phyloP scores from a whole-genome alignment of 2,329 filamentous ascomycete species.

The Fonsecaea pedrosoi region DNA sequence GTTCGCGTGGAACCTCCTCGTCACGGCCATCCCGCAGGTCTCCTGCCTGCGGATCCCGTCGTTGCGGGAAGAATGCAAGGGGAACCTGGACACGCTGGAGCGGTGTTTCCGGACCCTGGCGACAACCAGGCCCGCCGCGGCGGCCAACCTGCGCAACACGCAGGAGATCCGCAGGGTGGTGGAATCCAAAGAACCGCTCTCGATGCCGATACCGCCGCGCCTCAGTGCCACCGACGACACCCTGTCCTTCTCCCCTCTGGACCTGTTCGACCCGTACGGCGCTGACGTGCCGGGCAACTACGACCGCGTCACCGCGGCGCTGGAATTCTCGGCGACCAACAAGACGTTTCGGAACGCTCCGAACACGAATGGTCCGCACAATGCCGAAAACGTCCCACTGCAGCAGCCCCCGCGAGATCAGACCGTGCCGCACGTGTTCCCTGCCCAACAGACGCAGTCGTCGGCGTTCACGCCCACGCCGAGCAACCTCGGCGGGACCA shows the following conservation, averaged over 20 bases:
- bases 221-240: neutral
- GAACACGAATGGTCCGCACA: too few species aligned
- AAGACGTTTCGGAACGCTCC: neutral
- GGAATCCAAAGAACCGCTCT: neutral
- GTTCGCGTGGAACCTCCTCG: conserved; percentile 26
- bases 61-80: conserved; percentile 13
- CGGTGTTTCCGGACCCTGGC: conserved; percentile 20
- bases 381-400: neutral
- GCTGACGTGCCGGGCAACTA: conserved; percentile 17
- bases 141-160: conserved; percentile 28
- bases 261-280: conserved; percentile 26
- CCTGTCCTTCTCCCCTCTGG: conserved; percentile 8
- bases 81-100: conserved; percentile 26
- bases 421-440: neutral
- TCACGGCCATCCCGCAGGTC: conserved; percentile 29
- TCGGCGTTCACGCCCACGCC: neutral
- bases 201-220: neutral
- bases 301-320: conserved; percentile 17
- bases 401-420: neutral
- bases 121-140: conserved; percentile 22
- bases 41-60: conserved; percentile 25
- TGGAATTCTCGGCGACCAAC: neutral
- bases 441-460: neutral
- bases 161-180: conserved; percentile 25
- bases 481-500: neutral